Conservation (phyloP, 2,329 filamentous ascomycete species). For the Aspergillus floridensis region DNA sequence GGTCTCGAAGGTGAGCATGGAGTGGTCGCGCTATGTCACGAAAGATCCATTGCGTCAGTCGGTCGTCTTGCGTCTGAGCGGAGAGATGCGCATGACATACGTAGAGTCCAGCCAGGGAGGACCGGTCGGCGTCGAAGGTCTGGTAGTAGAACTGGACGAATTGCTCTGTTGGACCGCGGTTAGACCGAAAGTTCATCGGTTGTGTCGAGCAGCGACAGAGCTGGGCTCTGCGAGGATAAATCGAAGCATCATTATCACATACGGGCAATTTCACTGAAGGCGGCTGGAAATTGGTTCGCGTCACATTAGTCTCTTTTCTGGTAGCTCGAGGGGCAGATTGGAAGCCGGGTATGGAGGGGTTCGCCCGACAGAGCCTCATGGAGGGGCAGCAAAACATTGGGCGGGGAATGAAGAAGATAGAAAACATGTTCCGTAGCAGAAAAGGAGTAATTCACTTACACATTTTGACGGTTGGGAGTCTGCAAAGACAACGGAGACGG, state of each 20-base stretch:
- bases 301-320: constrained; percentile 13
- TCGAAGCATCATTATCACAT: constrained; percentile 22
- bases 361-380: constrained; percentile 14
- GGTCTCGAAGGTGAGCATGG: constrained; percentile 92
- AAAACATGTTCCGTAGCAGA: background rate
- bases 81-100: constrained; percentile 53
- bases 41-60: background rate
- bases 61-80: background rate
- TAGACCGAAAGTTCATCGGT: constrained; percentile 15
- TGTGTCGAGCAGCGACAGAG: background rate
- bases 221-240: background rate
- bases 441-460: constrained; percentile 25
- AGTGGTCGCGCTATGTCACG: constrained; percentile 64
- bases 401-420: background rate
- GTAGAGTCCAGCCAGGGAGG: constrained; percentile 68
- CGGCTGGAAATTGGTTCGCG: constrained; percentile 28
- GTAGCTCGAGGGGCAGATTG: background rate
- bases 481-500: constrained; percentile 12
- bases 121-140: constrained; percentile 74
- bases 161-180: constrained; percentile 59
- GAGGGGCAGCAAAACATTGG: constrained; percentile 23
- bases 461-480: constrained; percentile 32
- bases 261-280: constrained; percentile 42
- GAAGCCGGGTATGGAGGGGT: constrained; percentile 13
- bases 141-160: constrained; percentile 91